Base-by-base conservation (phyloP, 345 rosid species). In the Heritiera littoralis region DNA sequence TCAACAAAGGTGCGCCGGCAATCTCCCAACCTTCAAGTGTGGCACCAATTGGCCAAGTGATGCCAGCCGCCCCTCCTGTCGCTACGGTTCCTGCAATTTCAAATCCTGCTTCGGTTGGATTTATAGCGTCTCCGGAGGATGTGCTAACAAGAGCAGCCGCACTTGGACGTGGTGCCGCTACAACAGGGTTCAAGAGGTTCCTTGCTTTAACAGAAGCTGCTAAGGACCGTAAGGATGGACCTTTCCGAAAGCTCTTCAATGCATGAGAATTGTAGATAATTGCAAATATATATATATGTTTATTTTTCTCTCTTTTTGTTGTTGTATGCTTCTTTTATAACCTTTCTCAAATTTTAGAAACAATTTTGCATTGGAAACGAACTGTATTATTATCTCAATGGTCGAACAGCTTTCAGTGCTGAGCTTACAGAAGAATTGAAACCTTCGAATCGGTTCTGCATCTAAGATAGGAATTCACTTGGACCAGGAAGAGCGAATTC, bases 131-230 rank as follows among this genome's bases (percentile, higher is more conserved):
- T 17, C 84, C 97, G 20, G 98, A 94, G 85, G 99, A 92, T 66
- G 99, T 96, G 76, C 89, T 96, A 45, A 89, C 97, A 15, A 86
- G 99, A 85, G 99, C 99, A 13, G 98, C 98, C 10, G 98, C 98
- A 3, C 98, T 96, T 14, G 98, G 99, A 28, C 90, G 98, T 54
- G 99, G 99, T 43, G 99, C 99, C 11, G 99, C 99, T 55, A 94
- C 91, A 15, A 94, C 99, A 12, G 99, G 99, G 64, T 94, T 94
- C 87, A 96, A 94, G 88, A 89, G 98, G 89, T 96, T 96, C 88
- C 95, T 96, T 80, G 99, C 99, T 80, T 90, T 96, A 70, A 96
- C 98, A 0, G 99, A 96, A 90, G 99, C 98, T 40, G 99, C 98
- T 15, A 96, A 96, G 88, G 97, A 96, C 83, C 86, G 96, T 61